Evolutionary conservation across 2,329 filamentous ascomycete genomes (phyloP).

Genomic region (Phyllosticta paracitricarpa): DNA sequence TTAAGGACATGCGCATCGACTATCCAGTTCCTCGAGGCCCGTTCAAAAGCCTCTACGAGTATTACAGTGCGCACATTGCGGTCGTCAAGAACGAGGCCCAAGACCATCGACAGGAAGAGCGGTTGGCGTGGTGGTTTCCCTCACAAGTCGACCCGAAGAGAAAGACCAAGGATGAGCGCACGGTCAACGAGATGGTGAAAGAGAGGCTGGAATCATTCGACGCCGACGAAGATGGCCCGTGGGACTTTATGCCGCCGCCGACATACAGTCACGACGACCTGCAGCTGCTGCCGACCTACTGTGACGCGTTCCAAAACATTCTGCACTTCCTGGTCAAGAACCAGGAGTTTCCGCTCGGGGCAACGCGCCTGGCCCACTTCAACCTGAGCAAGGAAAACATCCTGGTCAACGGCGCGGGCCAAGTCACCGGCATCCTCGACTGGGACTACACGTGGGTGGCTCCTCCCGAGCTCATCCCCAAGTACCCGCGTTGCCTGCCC

Average conservation of each 20-base stretch:
- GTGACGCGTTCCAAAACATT: neutral
- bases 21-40: neutral
- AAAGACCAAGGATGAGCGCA: too few species aligned
- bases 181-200: neutral
- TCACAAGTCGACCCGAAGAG: neutral
- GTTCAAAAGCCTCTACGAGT: neutral
- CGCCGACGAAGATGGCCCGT: neutral
- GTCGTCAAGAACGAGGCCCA: neutral
- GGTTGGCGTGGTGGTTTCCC: neutral
- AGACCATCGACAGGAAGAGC: neutral
- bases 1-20: neutral
- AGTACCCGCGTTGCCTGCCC: neutral
- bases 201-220: neutral
- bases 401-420: slow-evolving; percentile 12
- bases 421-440: slow-evolving; percentile 13
- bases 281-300: neutral
- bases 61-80: neutral
- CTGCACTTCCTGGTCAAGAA: neutral
- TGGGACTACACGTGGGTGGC: slow-evolving; percentile 14
- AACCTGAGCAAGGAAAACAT: slow-evolving; percentile 7
- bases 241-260: neutral
- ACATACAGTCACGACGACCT: neutral
- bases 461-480: slow-evolving; percentile 1
- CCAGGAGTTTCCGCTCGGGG: neutral
- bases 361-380: neutral